These are phyloP conservation scores for Fusarium transvaalense DNA, from an alignment of 2,329 filamentous ascomycete genomes.

Conservation along the genomic window DNA sequence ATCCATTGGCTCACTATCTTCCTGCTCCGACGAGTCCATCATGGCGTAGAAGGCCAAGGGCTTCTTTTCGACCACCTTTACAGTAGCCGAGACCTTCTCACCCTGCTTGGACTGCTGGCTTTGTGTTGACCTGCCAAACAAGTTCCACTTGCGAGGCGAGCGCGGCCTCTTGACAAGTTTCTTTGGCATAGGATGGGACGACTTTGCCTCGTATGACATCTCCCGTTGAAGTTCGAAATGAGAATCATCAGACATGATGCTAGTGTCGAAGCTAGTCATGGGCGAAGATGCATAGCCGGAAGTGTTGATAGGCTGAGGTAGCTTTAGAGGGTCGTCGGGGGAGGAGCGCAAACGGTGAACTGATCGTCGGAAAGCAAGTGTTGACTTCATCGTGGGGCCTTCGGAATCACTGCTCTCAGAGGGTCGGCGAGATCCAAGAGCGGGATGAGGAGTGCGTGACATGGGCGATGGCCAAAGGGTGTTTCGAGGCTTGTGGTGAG, in stretches of 20 bases:
- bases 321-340: constrained; percentile 59
- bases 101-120: constrained; percentile 58
- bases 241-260: constrained; percentile 69
- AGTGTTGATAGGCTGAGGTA: constrained; percentile 68
- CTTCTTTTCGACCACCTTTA: constrained; percentile 64
- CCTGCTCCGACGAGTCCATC: constrained; percentile 69
- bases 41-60: constrained; percentile 71
- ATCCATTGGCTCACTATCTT: constrained; percentile 59
- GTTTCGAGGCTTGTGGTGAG: constrained; percentile 57
- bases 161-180: constrained; percentile 68
- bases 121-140: constrained; percentile 68
- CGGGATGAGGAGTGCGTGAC: constrained; percentile 53
- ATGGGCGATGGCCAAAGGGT: constrained; percentile 68
- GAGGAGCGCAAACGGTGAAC: constrained; percentile 63
- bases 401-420: constrained; percentile 71
- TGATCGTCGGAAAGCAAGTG: constrained; percentile 68
- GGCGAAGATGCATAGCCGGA: constrained; percentile 60
- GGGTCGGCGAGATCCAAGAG: constrained; percentile 55
- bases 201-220: constrained; percentile 49
- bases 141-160: constrained; percentile 72
- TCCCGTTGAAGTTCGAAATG: constrained; percentile 57
- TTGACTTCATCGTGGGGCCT: constrained; percentile 60
- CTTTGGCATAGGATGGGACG: constrained; percentile 56
- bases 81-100: constrained; percentile 61
- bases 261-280: constrained; percentile 69